Evolutionary conservation across 2,329 filamentous ascomycete genomes (phyloP), one percentile per base, ranked within the genome.

Genomic region (Aspergillus quadricinctus): DNA sequence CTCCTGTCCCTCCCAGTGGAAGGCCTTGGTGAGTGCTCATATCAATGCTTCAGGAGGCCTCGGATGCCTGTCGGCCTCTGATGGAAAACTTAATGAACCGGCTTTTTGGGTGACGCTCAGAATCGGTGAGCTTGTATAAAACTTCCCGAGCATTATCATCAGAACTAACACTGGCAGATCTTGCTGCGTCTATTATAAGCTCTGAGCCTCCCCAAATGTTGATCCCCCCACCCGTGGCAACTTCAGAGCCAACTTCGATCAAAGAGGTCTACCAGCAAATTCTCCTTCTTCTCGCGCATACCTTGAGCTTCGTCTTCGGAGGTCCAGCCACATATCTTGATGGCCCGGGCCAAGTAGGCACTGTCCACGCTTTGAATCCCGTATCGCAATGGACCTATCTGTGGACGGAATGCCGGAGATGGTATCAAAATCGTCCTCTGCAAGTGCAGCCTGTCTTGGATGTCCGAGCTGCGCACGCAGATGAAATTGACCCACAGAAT

Each of bases 321-420:
- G 58, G 53, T 8, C 48, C 57, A 4, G 11, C 29, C 59, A 25
- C 50, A 52, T 19, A 58, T 50, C 9, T 64, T 61, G 23, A 37
- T 14, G 57, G 61, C 57, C 51, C 25, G 60, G 65, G 27, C 63
- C 63, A 1, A 37, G 31, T 17, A 17, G 31, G 7, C 1, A 7
- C 14, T 1, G 31, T 37, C 4, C 14, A 5, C 14, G 31, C 14
- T 17, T 37, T 37, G 31, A 59, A 63, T 40, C 63, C 58, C 8
- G 48, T 65, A 1, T 67, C 64, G 1, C 59, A 61, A 23, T 67
- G 65, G 65, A 64, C 60, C 1, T 64, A 60, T 8, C 62, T 67
- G 10, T 67, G 64, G 65, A 60, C 56, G 4, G 64, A 66, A 23
- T 66, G 63, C 6, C 65, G 64, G 31, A 63, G 63, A 54, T 67